Evolutionary conservation across 2,329 filamentous ascomycete genomes (phyloP).

Genomic region (Macrophomina tecta): DNA sequence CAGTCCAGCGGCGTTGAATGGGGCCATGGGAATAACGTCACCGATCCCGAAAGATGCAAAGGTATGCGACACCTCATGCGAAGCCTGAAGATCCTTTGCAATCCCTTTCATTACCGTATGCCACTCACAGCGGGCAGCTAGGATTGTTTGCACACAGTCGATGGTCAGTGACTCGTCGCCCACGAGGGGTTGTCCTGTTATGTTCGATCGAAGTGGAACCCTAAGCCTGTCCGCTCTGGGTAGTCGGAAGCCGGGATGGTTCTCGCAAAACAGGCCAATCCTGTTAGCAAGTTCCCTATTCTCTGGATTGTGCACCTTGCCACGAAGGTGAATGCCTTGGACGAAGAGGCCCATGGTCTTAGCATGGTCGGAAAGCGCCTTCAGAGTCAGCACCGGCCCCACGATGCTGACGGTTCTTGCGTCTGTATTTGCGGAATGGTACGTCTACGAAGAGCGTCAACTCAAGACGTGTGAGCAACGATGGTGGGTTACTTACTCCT

Average conservation of each 20-base stretch:
- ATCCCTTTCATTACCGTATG: conserved; percentile 32
- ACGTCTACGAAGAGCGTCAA: conserved; percentile 29
- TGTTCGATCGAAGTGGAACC: conserved; percentile 29
- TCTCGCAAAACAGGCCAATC: conserved; percentile 29
- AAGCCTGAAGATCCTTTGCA: conserved; percentile 31
- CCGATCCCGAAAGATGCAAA: conserved; percentile 35
- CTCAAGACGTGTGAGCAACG: not conserved
- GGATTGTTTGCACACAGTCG: conserved; percentile 32
- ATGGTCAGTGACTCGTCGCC: conserved; percentile 25
- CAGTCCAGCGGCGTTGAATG: conserved; percentile 31
- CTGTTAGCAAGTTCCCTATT: conserved; percentile 33
- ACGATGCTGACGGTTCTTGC: conserved; percentile 36
- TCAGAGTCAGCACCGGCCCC: conserved; percentile 30
- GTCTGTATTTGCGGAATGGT: conserved; percentile 36
- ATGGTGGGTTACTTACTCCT: not conserved
- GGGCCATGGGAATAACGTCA: conserved; percentile 33
- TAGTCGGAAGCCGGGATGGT: conserved; percentile 30
- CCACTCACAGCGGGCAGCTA: conserved; percentile 35
- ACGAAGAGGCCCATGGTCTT: conserved; percentile 30
- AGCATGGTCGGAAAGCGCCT: conserved; percentile 29
- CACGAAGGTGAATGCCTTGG: conserved; percentile 33
- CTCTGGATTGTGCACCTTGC: conserved; percentile 36
- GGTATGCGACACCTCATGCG: conserved; percentile 27
- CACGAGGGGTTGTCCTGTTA: conserved; percentile 26
- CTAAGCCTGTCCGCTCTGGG: not conserved